Conservation (phyloP, 2,329 filamentous ascomycete species). For the Didymellaceae sp. region DNA sequence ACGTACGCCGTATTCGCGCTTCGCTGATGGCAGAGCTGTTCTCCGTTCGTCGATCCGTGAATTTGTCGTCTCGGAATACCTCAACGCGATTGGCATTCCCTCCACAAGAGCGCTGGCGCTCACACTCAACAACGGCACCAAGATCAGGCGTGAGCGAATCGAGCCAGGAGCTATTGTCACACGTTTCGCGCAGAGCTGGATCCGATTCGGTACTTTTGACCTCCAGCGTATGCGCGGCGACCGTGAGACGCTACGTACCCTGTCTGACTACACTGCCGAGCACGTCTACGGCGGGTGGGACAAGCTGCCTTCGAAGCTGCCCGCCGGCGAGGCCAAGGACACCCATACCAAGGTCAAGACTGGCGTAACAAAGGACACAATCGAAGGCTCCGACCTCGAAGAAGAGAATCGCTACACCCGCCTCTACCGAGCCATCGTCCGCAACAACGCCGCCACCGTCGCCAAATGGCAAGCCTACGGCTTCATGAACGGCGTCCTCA, state of each 20-base stretch:
- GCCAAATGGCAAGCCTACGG: conserved; percentile 97
- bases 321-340: conserved; percentile 58
- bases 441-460: conserved; percentile 85
- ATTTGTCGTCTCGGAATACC: conserved; percentile 87
- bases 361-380: conserved; percentile 62
- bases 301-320: conserved; percentile 69
- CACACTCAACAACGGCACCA: conserved; percentile 72
- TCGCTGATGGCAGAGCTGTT: conserved; percentile 95
- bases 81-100: conserved; percentile 85
- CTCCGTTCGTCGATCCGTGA: conserved; percentile 91
- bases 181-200: conserved; percentile 89
- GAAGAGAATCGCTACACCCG: conserved; percentile 87
- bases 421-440: conserved; percentile 84
- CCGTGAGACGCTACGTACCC: conserved; percentile 71
- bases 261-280: conserved; percentile 85
- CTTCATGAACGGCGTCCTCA: conserved; percentile 99
- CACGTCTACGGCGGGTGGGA: conserved; percentile 90
- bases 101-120: conserved; percentile 86
- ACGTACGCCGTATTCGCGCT: conserved; percentile 90
- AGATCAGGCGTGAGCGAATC: conserved; percentile 76
- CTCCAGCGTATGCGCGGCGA: conserved; percentile 85
- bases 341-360: conserved; percentile 49
- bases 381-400: conserved; percentile 71
- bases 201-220: conserved; percentile 95
- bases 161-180: conserved; percentile 94